phyloP scores from a whole-genome alignment of 441 rosid species.

The Gossypium davidsonii region DNA sequence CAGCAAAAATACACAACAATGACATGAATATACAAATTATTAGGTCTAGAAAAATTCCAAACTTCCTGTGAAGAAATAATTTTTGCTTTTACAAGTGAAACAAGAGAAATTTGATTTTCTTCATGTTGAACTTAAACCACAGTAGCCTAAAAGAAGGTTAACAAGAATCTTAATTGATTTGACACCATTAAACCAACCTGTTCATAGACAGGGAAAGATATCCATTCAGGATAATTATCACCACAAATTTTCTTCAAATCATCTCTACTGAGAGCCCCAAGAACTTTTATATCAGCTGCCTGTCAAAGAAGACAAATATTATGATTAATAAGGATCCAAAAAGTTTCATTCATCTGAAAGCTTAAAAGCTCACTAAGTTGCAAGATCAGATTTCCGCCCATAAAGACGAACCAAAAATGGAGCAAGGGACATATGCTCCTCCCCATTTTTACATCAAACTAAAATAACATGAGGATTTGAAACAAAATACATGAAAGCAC shows the following conservation, averaged over 20 bases:
- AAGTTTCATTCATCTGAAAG: not conserved
- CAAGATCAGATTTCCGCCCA: not conserved
- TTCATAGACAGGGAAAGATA: slow-evolving; percentile 89
- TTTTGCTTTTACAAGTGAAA: not conserved
- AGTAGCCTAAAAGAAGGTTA: not conserved
- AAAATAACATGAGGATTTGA: not conserved
- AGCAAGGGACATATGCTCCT: not conserved
- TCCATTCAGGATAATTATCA: slow-evolving; percentile 91
- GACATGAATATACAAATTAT: no score
- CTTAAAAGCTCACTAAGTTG: not conserved
- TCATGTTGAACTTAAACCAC: not conserved
- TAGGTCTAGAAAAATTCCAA: not conserved
- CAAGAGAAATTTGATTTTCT: not conserved
- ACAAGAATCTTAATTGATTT: not conserved
- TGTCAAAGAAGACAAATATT: slow-evolving; percentile 21
- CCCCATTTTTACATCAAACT: not conserved
- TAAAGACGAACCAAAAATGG: not conserved
- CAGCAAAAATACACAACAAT: no score
- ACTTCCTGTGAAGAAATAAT: not conserved
- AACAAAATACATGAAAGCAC: not conserved
- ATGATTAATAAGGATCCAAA: not conserved
- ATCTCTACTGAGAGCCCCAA: slow-evolving; percentile 75
- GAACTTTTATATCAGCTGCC: slow-evolving; percentile 89
- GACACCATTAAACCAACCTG: slow-evolving; percentile 46
- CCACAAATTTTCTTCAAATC: slow-evolving; percentile 94